Conservation (phyloP, 2,329 filamentous ascomycete species). For the Epicoccum sorghinum region DNA sequence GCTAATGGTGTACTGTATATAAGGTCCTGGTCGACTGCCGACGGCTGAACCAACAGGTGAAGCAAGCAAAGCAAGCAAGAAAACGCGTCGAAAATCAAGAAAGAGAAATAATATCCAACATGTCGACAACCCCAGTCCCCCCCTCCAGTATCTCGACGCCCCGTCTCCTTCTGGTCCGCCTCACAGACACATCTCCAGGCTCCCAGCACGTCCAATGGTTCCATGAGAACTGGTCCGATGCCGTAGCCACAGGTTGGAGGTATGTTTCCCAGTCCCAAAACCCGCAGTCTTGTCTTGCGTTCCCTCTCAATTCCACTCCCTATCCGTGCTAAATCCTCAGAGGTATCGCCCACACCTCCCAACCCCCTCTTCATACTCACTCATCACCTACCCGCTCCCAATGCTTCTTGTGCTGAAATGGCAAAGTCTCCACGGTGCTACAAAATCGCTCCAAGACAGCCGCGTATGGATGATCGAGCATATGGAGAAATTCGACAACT, state of each 20-base stretch:
- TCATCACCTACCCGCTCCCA: neutral
- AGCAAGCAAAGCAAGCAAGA: neutral
- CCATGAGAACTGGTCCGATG: slow-evolving; percentile 34
- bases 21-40: too few species aligned
- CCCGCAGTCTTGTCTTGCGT: too few species aligned
- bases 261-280: neutral
- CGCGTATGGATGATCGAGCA: slow-evolving; percentile 28
- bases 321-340: neutral
- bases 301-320: neutral
- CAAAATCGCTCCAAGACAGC: slow-evolving; percentile 24
- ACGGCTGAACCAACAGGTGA: too few species aligned
- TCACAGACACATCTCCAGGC: slow-evolving; percentile 24
- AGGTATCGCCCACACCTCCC: slow-evolving; percentile 1
- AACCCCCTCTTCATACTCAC: neutral
- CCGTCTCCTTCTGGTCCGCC: slow-evolving; percentile 31
- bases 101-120: neutral
- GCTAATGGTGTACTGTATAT: too few species aligned
- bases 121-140: neutral
- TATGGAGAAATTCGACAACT: slow-evolving; percentile 12
- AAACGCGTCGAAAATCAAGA: neutral
- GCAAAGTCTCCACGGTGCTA: slow-evolving; percentile 26
- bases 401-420: slow-evolving; percentile 5
- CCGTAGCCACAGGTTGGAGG: slow-evolving; percentile 33
- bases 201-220: slow-evolving; percentile 37
- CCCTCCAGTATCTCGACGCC: slow-evolving; percentile 19